phyloP scores from a whole-genome alignment of 2,329 filamentous ascomycete genomes.

The Pseudopithomyces maydicus region DNA sequence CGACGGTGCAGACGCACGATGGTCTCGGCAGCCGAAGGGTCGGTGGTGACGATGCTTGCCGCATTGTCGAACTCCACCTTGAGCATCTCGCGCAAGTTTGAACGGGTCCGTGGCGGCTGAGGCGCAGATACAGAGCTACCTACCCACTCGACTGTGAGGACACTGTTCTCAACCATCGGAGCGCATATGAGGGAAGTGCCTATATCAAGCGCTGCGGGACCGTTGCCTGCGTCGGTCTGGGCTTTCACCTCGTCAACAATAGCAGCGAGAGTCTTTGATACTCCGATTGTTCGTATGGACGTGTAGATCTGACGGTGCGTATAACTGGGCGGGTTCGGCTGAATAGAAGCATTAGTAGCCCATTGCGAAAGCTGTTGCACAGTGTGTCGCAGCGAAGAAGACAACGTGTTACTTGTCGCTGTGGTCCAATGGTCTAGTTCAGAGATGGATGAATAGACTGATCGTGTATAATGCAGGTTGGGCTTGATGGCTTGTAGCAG shows the following conservation, averaged over 20 bases:
- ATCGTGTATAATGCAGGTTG: constrained; percentile 64
- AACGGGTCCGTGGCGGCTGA: constrained; percentile 42
- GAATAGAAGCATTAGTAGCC: constrained; percentile 60
- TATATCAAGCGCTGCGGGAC: constrained; percentile 69
- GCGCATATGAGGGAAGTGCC: constrained; percentile 72
- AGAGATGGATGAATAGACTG: constrained; percentile 64
- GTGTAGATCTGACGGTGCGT: constrained; percentile 73
- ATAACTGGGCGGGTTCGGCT: constrained; percentile 65
- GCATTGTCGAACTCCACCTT: constrained; percentile 64
- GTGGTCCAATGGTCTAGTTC: constrained; percentile 73
- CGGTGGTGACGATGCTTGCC: constrained; percentile 60
- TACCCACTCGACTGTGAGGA: constrained; percentile 41
- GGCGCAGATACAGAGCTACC: constrained; percentile 31
- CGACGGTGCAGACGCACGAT: constrained; percentile 66
- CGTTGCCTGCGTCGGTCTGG: constrained; percentile 64
- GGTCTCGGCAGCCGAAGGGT: constrained; percentile 63
- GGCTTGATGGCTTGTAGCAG: constrained; percentile 68
- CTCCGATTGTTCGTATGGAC: constrained; percentile 65
- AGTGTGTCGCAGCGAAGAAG: constrained; percentile 63
- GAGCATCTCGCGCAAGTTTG: constrained; percentile 66
- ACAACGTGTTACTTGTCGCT: constrained; percentile 61
- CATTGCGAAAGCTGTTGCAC: constrained; percentile 70
- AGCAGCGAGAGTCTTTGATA: constrained; percentile 62
- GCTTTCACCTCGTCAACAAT: constrained; percentile 71
- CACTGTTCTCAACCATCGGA: constrained; percentile 53